A percentile compares a stretch with the other conserved stretches of the same genome.
These are phyloP conservation scores for Graphiopsis chlorocephala DNA, from an alignment of 2,329 filamentous ascomycete genomes.

Conservation along the genomic window DNA sequence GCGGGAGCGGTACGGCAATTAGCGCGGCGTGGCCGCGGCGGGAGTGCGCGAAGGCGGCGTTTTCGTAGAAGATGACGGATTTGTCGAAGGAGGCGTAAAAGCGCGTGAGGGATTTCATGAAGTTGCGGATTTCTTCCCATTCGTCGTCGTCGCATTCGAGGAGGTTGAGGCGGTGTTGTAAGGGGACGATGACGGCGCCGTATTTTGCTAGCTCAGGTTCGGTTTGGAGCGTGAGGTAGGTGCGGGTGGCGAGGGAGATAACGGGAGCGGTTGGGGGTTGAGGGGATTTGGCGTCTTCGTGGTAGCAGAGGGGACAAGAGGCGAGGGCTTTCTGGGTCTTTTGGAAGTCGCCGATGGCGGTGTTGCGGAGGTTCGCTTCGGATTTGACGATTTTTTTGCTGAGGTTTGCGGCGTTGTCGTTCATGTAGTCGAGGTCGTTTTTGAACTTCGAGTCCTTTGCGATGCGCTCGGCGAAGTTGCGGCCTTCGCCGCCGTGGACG, in stretches of 20 bases:
- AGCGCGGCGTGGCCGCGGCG: slow-evolving; percentile 81
- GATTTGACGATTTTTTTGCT: slow-evolving; percentile 84
- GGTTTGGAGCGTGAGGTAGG: slow-evolving; percentile 83
- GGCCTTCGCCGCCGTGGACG: slow-evolving; percentile 65
- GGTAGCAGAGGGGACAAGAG: slow-evolving; percentile 84
- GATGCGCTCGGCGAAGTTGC: slow-evolving; percentile 84
- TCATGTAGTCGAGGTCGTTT: slow-evolving; percentile 92
- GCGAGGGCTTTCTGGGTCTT: slow-evolving; percentile 85
- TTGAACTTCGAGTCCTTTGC: slow-evolving; percentile 89
- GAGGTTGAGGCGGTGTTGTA: slow-evolving; percentile 82
- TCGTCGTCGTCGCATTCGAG: slow-evolving; percentile 99
- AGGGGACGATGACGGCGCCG: slow-evolving; percentile 83
- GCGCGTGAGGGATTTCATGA: slow-evolving; percentile 93
- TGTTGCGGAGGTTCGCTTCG: slow-evolving; percentile 81
- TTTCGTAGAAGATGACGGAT: slow-evolving; percentile 96
- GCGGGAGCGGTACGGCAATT: slow-evolving; percentile 82
- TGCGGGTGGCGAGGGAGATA: slow-evolving; percentile 78
- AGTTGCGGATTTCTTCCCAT: slow-evolving; percentile 98
- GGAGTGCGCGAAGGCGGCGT: slow-evolving; percentile 72
- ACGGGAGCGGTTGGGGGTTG: slow-evolving; percentile 74
- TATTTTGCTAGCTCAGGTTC: slow-evolving; percentile 82
- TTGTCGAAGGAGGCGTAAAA: slow-evolving; percentile 93
- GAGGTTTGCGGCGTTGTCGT: slow-evolving; percentile 90
- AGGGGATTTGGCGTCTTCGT: slow-evolving; percentile 64
- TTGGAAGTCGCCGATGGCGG: slow-evolving; percentile 83